Base-by-base conservation (phyloP, 306 rosid species). In the Hippophae rhamnoides region DNA sequence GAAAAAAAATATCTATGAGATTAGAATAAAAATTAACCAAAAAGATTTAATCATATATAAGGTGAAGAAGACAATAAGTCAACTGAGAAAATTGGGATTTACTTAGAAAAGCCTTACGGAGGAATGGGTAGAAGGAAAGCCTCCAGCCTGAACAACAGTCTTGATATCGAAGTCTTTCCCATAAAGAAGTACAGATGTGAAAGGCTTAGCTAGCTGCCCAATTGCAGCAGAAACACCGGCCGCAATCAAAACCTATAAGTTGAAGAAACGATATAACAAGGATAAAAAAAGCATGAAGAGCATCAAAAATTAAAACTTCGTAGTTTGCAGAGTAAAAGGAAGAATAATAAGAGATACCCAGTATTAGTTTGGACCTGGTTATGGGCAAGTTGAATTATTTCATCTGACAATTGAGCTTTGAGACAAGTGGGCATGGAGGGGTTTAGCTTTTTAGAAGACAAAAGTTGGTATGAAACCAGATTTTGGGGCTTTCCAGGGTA, bases 111-210 rank as follows among this genome's bases (percentile, higher is more conserved):
- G 13, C 23, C 85, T 70, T 84, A 90, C 98, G 49, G 98, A 87
- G 68, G 98, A 85, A 74, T 90, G 98, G 14, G 95, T 68, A 5
- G 98, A 90, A 52, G 98, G 98, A 69, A 90, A 90, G 47, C 98
- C 98, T 62, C 98, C 98, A 26, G 96, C 83, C 59, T 79, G 87
- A 78, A 79, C 0, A 66, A 61, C 2, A 1, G 83, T 58, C 68
- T 76, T 90, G 74, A 87, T 5, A 80, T 87, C 86, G 61, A 90
- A 85, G 40, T 78, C 81, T 67, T 80, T 85, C 40, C 95, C 84
- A 43, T 90, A 81, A 4, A 90, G 70, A 47, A 87, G 18, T 40
- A 83, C 82, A 64, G 86, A 79, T 61, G 84, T 67, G 62, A 85
- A 71, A 9, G 96, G 97, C 84, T 90, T 90, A 41, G 84, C 74